Percentiles rank a stretch among this genome's conserved stretches.
Evolutionary conservation across 371 early-diverging fungal genomes (phyloP).

Genomic region (Capniomyces stellatus): DNA sequence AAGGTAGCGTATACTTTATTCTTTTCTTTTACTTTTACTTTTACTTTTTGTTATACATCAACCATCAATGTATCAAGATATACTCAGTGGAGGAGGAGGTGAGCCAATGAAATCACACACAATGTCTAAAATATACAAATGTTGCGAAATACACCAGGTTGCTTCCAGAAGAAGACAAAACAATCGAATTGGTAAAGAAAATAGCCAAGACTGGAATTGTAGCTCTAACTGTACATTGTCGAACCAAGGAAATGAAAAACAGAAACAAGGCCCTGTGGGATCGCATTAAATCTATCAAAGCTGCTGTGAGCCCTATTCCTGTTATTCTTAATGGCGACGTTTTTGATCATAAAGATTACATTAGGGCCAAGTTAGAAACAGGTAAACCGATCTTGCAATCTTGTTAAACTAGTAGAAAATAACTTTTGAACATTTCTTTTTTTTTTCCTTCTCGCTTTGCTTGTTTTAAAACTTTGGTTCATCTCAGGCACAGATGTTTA

Average conservation of each 20-base stretch:
- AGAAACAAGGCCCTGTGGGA: constrained; percentile 71
- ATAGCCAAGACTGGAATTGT: constrained; percentile 64
- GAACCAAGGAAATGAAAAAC: constrained; percentile 59
- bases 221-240: constrained; percentile 82
- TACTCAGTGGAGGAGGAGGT: too few relatives aligned
- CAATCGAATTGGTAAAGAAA: constrained; percentile 57
- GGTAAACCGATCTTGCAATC: too few relatives aligned
- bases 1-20: constrained; percentile 11
- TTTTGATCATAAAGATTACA: constrained; percentile 37
- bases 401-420: too few relatives aligned
- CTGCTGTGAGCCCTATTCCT: constrained; percentile 46
- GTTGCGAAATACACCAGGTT: too few relatives aligned
- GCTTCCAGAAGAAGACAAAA: constrained; percentile 48
- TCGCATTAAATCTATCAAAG: constrained; percentile 45
- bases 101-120: too few relatives aligned
- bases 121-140: too few relatives aligned
- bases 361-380: constrained; percentile 30
- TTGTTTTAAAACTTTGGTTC: too few relatives aligned
- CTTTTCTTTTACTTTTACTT: neutral
- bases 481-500: too few relatives aligned
- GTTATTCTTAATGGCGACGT: constrained; percentile 90
- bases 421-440: too few relatives aligned
- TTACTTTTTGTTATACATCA: too few relatives aligned
- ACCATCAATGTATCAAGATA: too few relatives aligned
- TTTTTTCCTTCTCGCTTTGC: too few relatives aligned